These are phyloP conservation scores for Termitomyces eurrhizus DNA, from an alignment of 768 basidiomycete species.

Conservation along the genomic window DNA sequence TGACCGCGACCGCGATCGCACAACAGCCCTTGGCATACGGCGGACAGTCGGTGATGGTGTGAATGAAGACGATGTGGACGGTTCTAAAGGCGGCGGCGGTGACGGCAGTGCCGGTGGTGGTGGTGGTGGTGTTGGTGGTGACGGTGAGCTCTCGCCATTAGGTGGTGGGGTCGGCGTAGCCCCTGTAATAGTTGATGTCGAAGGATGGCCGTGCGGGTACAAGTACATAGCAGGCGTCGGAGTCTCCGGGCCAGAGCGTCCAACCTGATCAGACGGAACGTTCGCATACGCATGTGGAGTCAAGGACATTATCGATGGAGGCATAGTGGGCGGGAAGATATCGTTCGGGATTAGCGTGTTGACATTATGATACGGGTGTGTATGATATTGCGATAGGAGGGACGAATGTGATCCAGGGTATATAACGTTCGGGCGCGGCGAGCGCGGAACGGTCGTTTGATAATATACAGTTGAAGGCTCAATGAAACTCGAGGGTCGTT, in stretches of 20 bases:
- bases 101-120: neutral
- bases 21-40: slow-evolving; percentile 11
- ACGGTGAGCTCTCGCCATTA: neutral
- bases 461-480: slow-evolving; percentile 65
- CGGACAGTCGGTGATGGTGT: slow-evolving; percentile 18
- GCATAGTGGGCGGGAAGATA: slow-evolving; percentile 38
- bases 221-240: slow-evolving; percentile 36
- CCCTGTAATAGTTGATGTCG: slow-evolving; percentile 45
- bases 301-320: slow-evolving; percentile 30
- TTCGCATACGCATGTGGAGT: slow-evolving; percentile 27
- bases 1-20: slow-evolving; percentile 17
- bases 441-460: slow-evolving; percentile 51
- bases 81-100: slow-evolving; percentile 12
- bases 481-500: slow-evolving; percentile 25
- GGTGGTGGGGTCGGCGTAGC: slow-evolving; percentile 31
- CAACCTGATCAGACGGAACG: slow-evolving; percentile 14
- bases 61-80: slow-evolving; percentile 16
- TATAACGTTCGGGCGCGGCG: slow-evolving; percentile 42
- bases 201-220: slow-evolving; percentile 45
- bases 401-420: slow-evolving; percentile 44
- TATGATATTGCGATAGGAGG: slow-evolving; percentile 38
- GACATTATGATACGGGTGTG: slow-evolving; percentile 26
- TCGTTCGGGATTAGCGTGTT: slow-evolving; percentile 32
- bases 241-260: slow-evolving; percentile 35
- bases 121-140: neutral